Base-by-base conservation (phyloP, 202 grass and related monocot genomes). In the Zoysia matrella region DNA sequence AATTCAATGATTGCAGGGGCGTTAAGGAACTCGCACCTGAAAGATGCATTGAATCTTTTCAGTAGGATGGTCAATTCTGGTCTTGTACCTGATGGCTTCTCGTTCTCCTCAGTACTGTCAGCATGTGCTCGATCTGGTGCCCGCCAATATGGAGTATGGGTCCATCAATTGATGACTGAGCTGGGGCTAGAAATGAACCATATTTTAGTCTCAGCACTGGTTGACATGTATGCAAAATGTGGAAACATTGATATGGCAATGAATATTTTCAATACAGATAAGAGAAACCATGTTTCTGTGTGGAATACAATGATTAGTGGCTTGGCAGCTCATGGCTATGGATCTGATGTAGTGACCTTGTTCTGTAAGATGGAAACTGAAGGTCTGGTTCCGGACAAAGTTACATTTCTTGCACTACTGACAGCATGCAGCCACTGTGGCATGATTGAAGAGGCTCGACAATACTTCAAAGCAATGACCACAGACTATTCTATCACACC, bases 191-290 rank as follows among this genome's bases (percentile, higher is more conserved):
- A 91, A 62, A 71, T 80, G 36, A 89, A 91, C 79, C 66, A 87
- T 82, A 80, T 94, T 56, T 58, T 91, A 67, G 70, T 53, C 62
- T 87, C 92, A 61, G 82, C 89, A 58, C 77, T 94, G 52, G 12
- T 94, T 76, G 89, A 91, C 81, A 94, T 94, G 89, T 89, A 94
- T 52, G 81, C 89, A 36, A 94, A 94, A 62, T 94, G 92, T 76
- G 92, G 89, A 77, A 94, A 62, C 68, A 85, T 94, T 60, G 84
- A 85, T 39, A 39, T 86, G 14, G 87, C 86, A 48, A 72, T 75
- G 73, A 65, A 80, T 12, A 89, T 94, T 75, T 94, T 94, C 78
- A 77, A 73, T 41, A 53, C 30, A 58, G 39, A 72, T 75, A 55
- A 54, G 46, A 87, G 50, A 71, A 86, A 83, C 4, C 74, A 89